Conservation (phyloP, 2,329 filamentous ascomycete species). For the Aspergillus ustus region DNA sequence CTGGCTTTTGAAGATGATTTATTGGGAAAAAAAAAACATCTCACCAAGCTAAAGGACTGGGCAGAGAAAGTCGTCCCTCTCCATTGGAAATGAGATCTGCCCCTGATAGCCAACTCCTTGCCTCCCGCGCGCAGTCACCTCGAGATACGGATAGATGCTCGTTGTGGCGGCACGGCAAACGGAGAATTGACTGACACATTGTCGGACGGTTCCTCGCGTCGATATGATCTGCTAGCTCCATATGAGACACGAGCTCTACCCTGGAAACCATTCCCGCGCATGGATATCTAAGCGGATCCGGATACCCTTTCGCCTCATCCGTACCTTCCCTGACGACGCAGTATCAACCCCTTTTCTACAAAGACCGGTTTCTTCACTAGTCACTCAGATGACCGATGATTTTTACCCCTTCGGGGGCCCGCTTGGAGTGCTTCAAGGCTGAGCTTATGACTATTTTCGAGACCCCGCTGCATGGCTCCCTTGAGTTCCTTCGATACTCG, state of each 20-base stretch:
- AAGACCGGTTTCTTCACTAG: not conserved
- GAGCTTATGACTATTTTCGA: slow-evolving; percentile 5
- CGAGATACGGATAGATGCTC: slow-evolving; percentile 1
- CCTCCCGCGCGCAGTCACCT: slow-evolving; percentile 14
- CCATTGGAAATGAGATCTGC: slow-evolving; percentile 19
- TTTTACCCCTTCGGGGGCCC: slow-evolving; percentile 15
- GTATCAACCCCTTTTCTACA: slow-evolving; percentile 11
- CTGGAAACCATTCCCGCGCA: not conserved
- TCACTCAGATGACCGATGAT: slow-evolving; percentile 16
- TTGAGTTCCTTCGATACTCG: slow-evolving; percentile 12
- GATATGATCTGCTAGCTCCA: slow-evolving; percentile 15
- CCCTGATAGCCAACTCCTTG: slow-evolving; percentile 20
- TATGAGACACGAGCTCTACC: slow-evolving; percentile 5
- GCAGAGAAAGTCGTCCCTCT: slow-evolving; percentile 15
- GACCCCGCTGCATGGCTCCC: not conserved
- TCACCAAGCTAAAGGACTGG: not conserved
- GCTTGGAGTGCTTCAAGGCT: not conserved
- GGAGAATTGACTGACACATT: slow-evolving; percentile 10
- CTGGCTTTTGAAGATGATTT: not conserved
- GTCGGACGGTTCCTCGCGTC: slow-evolving; percentile 14
- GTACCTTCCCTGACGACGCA: not conserved
- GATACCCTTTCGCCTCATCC: not conserved
- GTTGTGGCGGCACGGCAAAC: slow-evolving; percentile 5
- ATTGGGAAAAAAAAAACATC: not conserved
- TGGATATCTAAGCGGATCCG: not conserved